Evolutionary conservation across 2,329 filamentous ascomycete species (phyloP).

Genomic region (Aureobasidium sp.): DNA sequence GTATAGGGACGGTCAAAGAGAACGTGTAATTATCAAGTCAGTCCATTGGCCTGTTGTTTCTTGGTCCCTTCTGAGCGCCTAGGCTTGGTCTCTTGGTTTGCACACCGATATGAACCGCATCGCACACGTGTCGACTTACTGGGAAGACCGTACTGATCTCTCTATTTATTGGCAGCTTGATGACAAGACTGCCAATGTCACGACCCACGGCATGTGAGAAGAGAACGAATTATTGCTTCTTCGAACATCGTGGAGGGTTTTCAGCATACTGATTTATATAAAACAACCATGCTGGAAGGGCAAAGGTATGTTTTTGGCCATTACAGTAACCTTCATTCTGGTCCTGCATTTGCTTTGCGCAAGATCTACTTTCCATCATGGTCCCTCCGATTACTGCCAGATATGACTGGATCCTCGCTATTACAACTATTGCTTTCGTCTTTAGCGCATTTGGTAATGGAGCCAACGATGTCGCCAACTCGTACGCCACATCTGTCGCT

Average conservation of each 20-base stretch:
- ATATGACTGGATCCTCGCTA: background rate
- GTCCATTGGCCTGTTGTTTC: background rate
- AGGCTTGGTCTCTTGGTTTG: background rate
- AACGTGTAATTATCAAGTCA: background rate
- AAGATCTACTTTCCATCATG: background rate
- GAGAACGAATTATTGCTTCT: background rate
- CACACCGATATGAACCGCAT: background rate
- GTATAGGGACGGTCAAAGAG: background rate
- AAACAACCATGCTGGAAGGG: background rate
- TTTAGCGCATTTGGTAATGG: background rate
- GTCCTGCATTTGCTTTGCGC: background rate
- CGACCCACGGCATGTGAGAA: background rate
- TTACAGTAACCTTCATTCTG: background rate
- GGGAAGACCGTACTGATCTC: background rate
- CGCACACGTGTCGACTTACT: background rate
- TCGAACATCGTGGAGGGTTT: background rate
- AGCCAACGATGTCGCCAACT: constrained; percentile 38
- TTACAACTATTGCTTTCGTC: background rate
- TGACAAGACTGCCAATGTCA: background rate
- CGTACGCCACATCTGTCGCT: constrained; percentile 45
- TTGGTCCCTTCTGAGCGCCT: background rate
- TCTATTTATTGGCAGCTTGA: background rate
- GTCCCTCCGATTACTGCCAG: background rate
- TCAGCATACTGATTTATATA: background rate
- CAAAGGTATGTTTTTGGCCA: background rate